Percentiles rank a stretch among this genome's conserved stretches.
These are phyloP conservation scores for Mortierella antarctica DNA, from an alignment of 192 early-diverging fungal genomes.

Conservation along the genomic window DNA sequence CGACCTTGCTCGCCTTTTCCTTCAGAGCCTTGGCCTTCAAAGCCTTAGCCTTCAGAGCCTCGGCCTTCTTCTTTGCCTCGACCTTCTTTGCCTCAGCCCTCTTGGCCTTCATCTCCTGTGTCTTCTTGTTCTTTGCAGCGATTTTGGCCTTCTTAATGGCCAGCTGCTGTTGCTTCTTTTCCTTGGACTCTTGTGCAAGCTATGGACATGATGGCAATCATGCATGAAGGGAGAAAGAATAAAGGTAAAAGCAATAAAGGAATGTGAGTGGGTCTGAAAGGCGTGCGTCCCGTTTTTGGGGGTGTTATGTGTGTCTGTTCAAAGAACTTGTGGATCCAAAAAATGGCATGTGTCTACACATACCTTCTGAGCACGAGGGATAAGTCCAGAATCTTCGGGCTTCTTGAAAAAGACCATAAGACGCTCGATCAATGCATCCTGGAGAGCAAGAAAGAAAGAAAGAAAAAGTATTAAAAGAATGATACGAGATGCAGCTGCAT, in stretches of 20 bases:
- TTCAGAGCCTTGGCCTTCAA: neutral
- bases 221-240: neutral
- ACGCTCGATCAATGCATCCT: slow-evolving; percentile 49
- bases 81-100: slow-evolving; percentile 36
- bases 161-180: slow-evolving; percentile 40
- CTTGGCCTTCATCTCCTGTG: slow-evolving; percentile 28
- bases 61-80: slow-evolving; percentile 31
- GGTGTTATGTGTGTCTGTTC: neutral
- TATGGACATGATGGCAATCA: neutral
- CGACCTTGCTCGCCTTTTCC: slow-evolving; percentile 1
- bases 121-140: slow-evolving; percentile 7
- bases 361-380: slow-evolving; percentile 51
- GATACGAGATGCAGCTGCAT: neutral
- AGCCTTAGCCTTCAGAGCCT: slow-evolving; percentile 23
- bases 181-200: slow-evolving; percentile 45
- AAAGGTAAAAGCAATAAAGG: neutral
- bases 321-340: neutral
- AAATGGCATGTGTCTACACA: neutral
- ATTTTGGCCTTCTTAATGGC: slow-evolving; percentile 48
- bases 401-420: slow-evolving; percentile 52
- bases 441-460: slow-evolving; percentile 1
- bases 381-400: slow-evolving; percentile 43
- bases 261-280: neutral
- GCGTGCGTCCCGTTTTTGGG: neutral
- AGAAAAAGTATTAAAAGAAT: neutral